phyloP scores from a whole-genome alignment of 1,284 basidiomycete genomes.

The Hymenochaete sp. region DNA sequence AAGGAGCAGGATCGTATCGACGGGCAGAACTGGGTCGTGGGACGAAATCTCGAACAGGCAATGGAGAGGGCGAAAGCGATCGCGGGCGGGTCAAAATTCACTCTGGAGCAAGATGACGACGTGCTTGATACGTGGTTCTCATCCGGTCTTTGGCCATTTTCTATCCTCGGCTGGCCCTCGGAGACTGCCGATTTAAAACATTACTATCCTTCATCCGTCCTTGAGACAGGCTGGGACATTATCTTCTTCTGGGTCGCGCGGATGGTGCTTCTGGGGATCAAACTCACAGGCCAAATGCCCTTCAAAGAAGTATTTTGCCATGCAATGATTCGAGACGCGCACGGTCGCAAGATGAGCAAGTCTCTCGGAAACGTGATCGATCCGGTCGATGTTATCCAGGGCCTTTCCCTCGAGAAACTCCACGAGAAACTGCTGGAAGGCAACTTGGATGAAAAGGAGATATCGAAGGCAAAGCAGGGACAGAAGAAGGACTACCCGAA shows the following conservation, averaged over 20 bases:
- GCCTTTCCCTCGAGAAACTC: constrained; percentile 74
- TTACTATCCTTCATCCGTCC: constrained; percentile 85
- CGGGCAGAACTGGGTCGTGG: constrained; percentile 87
- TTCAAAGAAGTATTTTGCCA: constrained; percentile 99
- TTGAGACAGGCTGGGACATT: constrained; percentile 99
- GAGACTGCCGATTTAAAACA: constrained; percentile 69
- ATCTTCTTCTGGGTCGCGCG: constrained; percentile 99
- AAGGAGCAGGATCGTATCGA: constrained; percentile 64
- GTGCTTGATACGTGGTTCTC: constrained; percentile 99
- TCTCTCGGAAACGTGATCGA: constrained; percentile 98
- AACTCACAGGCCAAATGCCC: constrained; percentile 85
- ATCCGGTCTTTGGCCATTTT: constrained; percentile 96
- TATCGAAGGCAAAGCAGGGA: constrained; percentile 82
- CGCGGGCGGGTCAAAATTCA: constrained; percentile 66
- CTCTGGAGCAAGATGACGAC: constrained; percentile 90
- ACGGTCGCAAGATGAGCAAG: constrained; percentile 99
- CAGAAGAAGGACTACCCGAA: constrained; percentile 99
- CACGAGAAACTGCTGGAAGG: constrained; percentile 86
- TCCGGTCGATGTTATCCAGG: constrained; percentile 93
- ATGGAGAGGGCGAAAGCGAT: constrained; percentile 67
- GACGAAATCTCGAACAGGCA: constrained; percentile 75
- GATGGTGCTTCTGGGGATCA: constrained; percentile 93
- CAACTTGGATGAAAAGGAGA: constrained; percentile 93
- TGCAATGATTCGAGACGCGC: constrained; percentile 98
- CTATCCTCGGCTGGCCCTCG: constrained; percentile 95